These are phyloP conservation scores for Rhynchospora pubera DNA, from an alignment of 176 grass and related monocot species.

Conservation along the genomic window DNA sequence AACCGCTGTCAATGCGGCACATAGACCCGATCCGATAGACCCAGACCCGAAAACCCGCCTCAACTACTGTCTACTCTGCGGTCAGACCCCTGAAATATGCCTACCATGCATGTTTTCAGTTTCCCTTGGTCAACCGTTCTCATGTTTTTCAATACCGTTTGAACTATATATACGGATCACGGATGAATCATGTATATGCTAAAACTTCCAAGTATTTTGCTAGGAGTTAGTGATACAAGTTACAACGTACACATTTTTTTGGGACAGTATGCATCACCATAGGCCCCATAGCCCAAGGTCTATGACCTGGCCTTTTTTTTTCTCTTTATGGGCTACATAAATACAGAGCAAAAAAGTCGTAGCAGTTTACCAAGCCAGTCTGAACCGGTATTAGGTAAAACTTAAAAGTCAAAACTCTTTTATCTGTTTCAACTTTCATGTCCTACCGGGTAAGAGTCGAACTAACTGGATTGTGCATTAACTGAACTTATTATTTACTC, in stretches of 20 bases:
- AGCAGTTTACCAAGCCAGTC: not conserved
- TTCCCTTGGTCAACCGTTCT: not conserved
- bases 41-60: too few species aligned
- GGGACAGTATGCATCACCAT: too few species aligned
- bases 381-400: not conserved
- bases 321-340: not conserved
- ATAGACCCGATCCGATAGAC: too few species aligned
- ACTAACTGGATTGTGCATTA: not conserved
- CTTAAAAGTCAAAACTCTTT: not conserved
- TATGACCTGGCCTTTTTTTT: not conserved
- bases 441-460: not conserved
- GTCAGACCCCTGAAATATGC: too few species aligned
- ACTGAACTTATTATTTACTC: not conserved
- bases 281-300: not conserved
- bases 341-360: not conserved
- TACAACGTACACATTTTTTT: not conserved
- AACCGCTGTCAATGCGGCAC: too few species aligned
- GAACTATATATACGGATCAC: too few species aligned
- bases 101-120: not conserved
- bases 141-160: not conserved
- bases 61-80: too few species aligned
- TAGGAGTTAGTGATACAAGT: not conserved
- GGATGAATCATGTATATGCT: too few species aligned
- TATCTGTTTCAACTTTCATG: not conserved
- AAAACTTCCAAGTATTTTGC: too few species aligned